Evolutionary conservation across 2,329 filamentous ascomycete species (phyloP).

Genomic region (Cladophialophora immunda): DNA sequence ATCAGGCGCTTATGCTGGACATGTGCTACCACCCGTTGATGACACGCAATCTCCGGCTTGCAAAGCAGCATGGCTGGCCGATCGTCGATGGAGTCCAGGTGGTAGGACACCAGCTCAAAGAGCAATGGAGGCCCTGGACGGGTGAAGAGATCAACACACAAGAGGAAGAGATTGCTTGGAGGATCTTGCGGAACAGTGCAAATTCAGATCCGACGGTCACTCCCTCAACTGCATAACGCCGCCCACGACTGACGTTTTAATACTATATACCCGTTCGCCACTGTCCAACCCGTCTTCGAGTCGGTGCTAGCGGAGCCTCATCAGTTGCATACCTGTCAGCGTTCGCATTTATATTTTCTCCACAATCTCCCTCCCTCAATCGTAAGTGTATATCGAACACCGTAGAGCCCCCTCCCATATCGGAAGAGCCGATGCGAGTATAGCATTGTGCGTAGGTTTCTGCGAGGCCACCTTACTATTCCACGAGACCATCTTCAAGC

Average conservation of each 20-base stretch:
- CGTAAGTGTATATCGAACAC: no score
- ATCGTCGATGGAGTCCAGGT: constrained; percentile 25
- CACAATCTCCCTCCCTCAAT: no score
- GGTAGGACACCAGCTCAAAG: constrained; percentile 22
- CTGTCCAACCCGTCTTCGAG: no score
- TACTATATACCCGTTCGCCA: background rate
- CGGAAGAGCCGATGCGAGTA: no score
- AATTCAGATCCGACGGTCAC: constrained; percentile 17
- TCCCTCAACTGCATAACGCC: background rate
- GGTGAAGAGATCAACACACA: constrained; percentile 15
- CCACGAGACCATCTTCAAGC: no score
- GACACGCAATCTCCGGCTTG: constrained; percentile 21
- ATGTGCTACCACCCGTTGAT: constrained; percentile 28
- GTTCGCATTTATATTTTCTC: no score
- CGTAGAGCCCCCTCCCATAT: no score
- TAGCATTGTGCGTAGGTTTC: no score
- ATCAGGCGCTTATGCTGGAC: constrained; percentile 19
- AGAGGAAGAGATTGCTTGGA: constrained; percentile 17
- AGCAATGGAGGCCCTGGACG: constrained; percentile 23
- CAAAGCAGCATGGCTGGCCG: constrained; percentile 24
- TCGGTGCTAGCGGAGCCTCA: no score
- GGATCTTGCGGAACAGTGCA: constrained; percentile 13
- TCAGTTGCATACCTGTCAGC: no score
- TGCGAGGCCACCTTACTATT: no score
- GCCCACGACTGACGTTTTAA: background rate